These are phyloP conservation scores for Pontederia paniculata DNA, from an alignment of 176 grass and related monocot species.

Conservation along the genomic window DNA sequence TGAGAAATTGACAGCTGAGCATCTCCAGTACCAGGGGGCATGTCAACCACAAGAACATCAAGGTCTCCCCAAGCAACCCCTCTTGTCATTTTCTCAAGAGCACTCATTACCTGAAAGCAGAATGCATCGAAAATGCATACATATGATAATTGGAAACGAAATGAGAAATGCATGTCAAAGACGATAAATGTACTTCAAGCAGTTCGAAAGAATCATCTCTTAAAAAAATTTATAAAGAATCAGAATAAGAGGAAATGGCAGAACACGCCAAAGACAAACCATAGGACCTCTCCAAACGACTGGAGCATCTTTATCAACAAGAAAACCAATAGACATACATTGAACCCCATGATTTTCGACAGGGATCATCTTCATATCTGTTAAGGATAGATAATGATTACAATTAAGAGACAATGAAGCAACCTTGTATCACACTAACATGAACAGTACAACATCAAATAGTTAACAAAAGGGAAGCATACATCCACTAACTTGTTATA, in stretches of 20 bases:
- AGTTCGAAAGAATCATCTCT: background rate
- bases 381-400: too few relatives aligned
- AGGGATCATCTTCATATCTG: conserved; percentile 98
- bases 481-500: too few relatives aligned
- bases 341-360: conserved; percentile 72
- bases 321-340: conserved; percentile 97
- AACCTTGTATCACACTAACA: too few relatives aligned
- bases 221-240: too few relatives aligned
- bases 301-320: conserved; percentile 80
- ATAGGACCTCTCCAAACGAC: conserved; percentile 99
- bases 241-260: conserved; percentile 6
- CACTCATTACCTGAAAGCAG: conserved; percentile 83
- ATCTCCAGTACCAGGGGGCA: conserved; percentile 96
- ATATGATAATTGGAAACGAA: too few relatives aligned
- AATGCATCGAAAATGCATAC: background rate
- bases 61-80: conserved; percentile 88
- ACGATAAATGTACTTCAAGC: background rate
- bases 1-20: conserved; percentile 93
- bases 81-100: conserved; percentile 93
- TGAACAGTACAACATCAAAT: too few relatives aligned
- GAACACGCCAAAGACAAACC: conserved; percentile 56
- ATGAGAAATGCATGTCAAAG: background rate
- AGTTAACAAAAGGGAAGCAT: too few relatives aligned
- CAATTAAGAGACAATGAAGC: too few relatives aligned
- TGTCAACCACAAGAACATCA: conserved; percentile 93